Base-by-base conservation (phyloP, 257 asterid genomes). In the Anisodus tanguticus region DNA sequence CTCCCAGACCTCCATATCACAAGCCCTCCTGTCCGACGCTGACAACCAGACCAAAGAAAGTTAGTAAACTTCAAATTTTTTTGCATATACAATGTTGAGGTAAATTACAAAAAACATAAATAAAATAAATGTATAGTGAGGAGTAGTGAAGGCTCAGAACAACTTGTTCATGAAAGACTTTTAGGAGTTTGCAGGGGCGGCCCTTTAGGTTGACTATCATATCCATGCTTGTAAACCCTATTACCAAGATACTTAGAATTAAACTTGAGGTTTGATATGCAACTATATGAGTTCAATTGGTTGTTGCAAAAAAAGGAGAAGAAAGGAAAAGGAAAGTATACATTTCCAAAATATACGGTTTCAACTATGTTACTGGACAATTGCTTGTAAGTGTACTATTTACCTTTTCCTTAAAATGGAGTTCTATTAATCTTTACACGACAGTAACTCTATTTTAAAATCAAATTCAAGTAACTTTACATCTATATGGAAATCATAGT, bases 1-100 rank as follows among this genome's bases (percentile, higher is more conserved):
- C 99, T 96, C 88, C 99, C 99, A 68, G 98, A 90, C 91, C 99
- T 93, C 99, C 99, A 96, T 87, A 92, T 91, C 82, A 96, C 97
- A 45, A 94, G 90, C 54, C 99, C 99, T 82, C 94, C 91, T 59
- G 99, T 93, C 77, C 99, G 94, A 79, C 98, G 97, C 99, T 96
- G 97, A 86, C 85, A 83, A 87, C 67, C 86, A 68, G 22, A 22
- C 49, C 22, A 85, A 74, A 79, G 85, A 66, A 43, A 77, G 26
- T 77, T 2, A 9, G 9, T 63, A 0, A 6, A 51, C 63, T 76
- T 54, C 26, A 74, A 26, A 19, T 12, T 74, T 74, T 74, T 12
- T 49, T 45, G 12, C 81, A 72, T 9, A n/a, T n/a, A 41, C 55
- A 8, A 45, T 43, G 47, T 72, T 19, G 3, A 49, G 12, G 39